These are phyloP conservation scores for Salix koriyanagi DNA, from an alignment of 345 rosid genomes.

Conservation along the genomic window DNA sequence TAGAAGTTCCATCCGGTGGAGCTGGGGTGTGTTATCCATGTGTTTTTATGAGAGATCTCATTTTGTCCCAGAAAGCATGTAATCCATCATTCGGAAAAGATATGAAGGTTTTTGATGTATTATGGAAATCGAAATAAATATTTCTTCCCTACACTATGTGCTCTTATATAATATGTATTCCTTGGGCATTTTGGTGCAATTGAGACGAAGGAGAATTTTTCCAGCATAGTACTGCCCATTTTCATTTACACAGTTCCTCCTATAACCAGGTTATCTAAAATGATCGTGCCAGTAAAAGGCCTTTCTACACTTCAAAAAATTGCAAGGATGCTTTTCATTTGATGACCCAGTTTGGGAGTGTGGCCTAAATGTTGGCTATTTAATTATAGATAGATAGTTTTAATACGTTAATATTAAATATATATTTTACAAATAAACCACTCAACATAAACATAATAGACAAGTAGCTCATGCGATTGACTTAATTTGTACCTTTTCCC, in stretches of 20 bases:
- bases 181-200: background rate
- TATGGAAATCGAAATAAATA: background rate
- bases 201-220: background rate
- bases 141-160: background rate
- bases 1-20: constrained; percentile 36
- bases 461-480: background rate
- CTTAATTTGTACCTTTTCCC: background rate
- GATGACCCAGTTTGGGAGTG: too few species aligned
- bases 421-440: too few species aligned
- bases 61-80: constrained; percentile 29
- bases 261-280: too few species aligned
- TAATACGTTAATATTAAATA: too few species aligned
- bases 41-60: constrained; percentile 40
- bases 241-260: background rate
- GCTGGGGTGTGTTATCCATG: constrained; percentile 26
- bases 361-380: too few species aligned
- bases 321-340: background rate
- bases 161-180: background rate
- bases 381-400: too few species aligned
- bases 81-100: constrained; percentile 18
- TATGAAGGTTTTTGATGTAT: constrained; percentile 22
- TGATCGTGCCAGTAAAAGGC: background rate
- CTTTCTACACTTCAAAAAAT: background rate
- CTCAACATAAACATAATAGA: too few species aligned
- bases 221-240: background rate